phyloP scores from a whole-genome alignment of 2,329 filamentous ascomycete genomes.

The Claviceps sp. region DNA sequence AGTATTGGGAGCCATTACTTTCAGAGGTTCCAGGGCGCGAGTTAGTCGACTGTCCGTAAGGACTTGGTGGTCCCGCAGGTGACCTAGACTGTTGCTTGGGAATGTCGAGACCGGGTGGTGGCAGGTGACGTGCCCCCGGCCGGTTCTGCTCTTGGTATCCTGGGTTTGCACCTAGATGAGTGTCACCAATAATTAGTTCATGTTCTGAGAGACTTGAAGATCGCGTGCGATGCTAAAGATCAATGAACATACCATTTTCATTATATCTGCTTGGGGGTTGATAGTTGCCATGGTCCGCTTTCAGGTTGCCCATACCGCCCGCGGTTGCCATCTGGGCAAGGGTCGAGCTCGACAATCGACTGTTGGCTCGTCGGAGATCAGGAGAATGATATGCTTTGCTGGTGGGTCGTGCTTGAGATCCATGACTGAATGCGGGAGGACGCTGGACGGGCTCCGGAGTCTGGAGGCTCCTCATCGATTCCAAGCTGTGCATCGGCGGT shows the following conservation, averaged over 20 bases:
- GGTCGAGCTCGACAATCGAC: slow-evolving; percentile 70
- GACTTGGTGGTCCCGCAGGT: slow-evolving; percentile 24
- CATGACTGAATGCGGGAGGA: slow-evolving; percentile 70
- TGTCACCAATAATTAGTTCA: slow-evolving; percentile 39
- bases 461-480: slow-evolving; percentile 40
- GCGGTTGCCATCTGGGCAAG: slow-evolving; percentile 67
- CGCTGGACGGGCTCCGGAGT: slow-evolving; percentile 64
- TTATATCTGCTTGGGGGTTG: slow-evolving; percentile 17
- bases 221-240: slow-evolving; percentile 37
- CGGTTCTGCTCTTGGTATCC: slow-evolving; percentile 22
- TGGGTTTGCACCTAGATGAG: slow-evolving; percentile 38
- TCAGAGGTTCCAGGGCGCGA: slow-evolving; percentile 19
- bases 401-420: slow-evolving; percentile 54
- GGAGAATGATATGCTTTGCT: slow-evolving; percentile 59
- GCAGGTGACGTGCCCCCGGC: slow-evolving; percentile 21
- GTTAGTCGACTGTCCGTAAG: slow-evolving; percentile 19
- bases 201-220: slow-evolving; percentile 29
- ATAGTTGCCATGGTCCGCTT: slow-evolving; percentile 18
- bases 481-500: slow-evolving; percentile 35
- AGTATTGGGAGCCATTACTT: slow-evolving; percentile 18
- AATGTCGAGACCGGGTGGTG: slow-evolving; percentile 27
- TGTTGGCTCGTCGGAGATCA: slow-evolving; percentile 68
- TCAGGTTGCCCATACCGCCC: slow-evolving; percentile 36
- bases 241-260: slow-evolving; percentile 21
- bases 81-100: slow-evolving; percentile 30